phyloP scores from a whole-genome alignment of 768 basidiomycete species.

The Boletus sp. region DNA sequence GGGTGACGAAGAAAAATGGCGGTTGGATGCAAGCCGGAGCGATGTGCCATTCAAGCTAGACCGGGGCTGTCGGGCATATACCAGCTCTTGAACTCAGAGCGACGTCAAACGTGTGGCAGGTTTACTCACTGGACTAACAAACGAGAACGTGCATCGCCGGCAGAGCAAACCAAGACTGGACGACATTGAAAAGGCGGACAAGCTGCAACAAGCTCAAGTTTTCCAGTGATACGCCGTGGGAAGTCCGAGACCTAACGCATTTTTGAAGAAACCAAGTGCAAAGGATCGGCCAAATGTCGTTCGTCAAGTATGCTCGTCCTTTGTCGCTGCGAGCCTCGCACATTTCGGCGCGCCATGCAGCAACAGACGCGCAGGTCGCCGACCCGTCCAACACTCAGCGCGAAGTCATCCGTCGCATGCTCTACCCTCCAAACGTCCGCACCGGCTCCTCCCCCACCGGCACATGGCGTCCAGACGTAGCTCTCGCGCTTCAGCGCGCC shows the following conservation, averaged over 20 bases:
- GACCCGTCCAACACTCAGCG: conserved; percentile 55
- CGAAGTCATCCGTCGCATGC: conserved; percentile 71
- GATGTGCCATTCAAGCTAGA: background rate
- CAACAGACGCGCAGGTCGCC: conserved; percentile 23
- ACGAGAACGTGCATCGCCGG: conserved; percentile 23
- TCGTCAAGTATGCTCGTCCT: conserved; percentile 36
- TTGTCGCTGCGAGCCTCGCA: conserved; percentile 35
- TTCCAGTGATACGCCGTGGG: conserved; percentile 22
- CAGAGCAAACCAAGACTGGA: conserved; percentile 23
- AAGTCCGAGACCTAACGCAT: conserved; percentile 4
- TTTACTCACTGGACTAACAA: conserved; percentile 18
- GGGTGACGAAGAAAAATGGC: conserved; percentile 51
- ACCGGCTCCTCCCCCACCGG: conserved; percentile 75
- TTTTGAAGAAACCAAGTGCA: conserved; percentile 1
- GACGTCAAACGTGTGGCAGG: background rate
- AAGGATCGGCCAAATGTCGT: conserved; percentile 34
- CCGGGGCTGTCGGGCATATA: conserved; percentile 3
- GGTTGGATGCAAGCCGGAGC: conserved; percentile 1
- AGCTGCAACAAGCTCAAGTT: background rate
- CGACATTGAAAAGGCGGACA: conserved; percentile 14
- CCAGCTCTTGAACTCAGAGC: background rate
- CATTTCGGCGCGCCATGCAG: conserved; percentile 43
- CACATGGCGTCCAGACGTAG: conserved; percentile 80
- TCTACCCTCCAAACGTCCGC: conserved; percentile 78
- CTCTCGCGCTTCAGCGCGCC: conserved; percentile 72